Evolutionary conservation across 495 filamentous ascomycete species (phyloP), one percentile per base, ranked within the genome.

Genomic region (Symbiotaphrina buchneri): DNA sequence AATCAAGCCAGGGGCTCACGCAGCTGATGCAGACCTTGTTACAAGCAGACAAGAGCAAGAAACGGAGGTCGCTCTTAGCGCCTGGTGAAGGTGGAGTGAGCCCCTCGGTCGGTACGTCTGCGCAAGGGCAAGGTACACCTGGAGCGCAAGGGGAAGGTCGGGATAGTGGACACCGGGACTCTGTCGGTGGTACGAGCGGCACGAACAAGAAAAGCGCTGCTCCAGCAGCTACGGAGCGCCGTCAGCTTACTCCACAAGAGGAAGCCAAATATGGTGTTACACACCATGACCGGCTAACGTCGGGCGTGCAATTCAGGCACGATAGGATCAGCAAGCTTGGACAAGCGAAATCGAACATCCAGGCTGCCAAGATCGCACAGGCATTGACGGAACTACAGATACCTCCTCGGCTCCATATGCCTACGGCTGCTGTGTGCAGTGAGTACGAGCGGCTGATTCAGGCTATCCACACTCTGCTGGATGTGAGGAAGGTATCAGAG

Each of bases 321-420:
- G 83, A 94, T 43, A 72, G 68, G 41, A 68, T 85, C 34, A 71
- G 69, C 40, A 85, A 87, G 48, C 61, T 82, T 19, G 71, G 78
- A 29, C 70, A 74, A 37, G 77, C 76, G 30, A 94, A 94, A 51
- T 74, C 66, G 14, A 71, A 74, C 27, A 67, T 78, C 10, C 80
- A 90, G 47, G 78, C 80, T 21, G 56, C 67, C 39, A 80, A 83
- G 42, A 79, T 94, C 34, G 73, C 61, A 21, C 66, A 71, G 13
- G 74, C 71, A 3, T 63, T 95, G 11, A 58, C 64, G 13, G 76
- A 95, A 44, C 59, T 93, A 8, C 76, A 77, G 28, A 68, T 95
- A 28, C 73, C 80, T 0, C 56, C 70, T 1, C 55, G 81, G 5
- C 58, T 95, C 14, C 56, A 70, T 21, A 90, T 97, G 72, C 83